These are phyloP conservation scores for Ceratorhiza oryzae-sativae DNA, from an alignment of 1,284 basidiomycete species.

Conservation along the genomic window DNA sequence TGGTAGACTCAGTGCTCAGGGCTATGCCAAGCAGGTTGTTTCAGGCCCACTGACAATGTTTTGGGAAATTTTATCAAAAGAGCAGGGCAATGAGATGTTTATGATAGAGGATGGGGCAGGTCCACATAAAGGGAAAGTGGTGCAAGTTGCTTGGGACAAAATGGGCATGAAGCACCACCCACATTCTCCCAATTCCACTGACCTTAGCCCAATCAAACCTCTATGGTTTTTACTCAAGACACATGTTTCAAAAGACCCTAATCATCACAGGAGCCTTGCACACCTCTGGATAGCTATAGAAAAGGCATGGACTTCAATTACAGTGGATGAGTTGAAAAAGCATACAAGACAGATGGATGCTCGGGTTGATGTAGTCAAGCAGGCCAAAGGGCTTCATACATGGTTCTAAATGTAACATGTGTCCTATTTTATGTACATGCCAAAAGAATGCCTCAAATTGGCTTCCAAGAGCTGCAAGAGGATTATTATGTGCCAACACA, in stretches of 20 bases:
- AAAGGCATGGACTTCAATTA: slow-evolving; percentile 10
- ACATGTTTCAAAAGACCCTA: not conserved
- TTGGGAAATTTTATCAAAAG: not conserved
- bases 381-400: slow-evolving; percentile 10
- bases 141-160: not conserved
- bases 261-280: not conserved
- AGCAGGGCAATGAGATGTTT: not conserved
- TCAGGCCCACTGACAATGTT: slow-evolving; percentile 8
- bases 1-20: slow-evolving; percentile 7
- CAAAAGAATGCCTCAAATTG: not conserved
- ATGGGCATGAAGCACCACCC: not conserved
- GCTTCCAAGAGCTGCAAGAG: not conserved
- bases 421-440: not conserved
- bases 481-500: not conserved
- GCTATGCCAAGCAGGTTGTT: slow-evolving; percentile 20
- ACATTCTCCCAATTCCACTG: slow-evolving; percentile 17
- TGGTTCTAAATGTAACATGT: not conserved
- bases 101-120: slow-evolving; percentile 23
- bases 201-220: slow-evolving; percentile 29
- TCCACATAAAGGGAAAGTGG: not conserved
- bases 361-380: slow-evolving; percentile 5
- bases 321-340: slow-evolving; percentile 5
- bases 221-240: slow-evolving; percentile 21
- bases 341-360: slow-evolving; percentile 18
- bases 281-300: not conserved